phyloP scores from a whole-genome alignment of 1,284 basidiomycete species.

The Porphyrellus sp. region DNA sequence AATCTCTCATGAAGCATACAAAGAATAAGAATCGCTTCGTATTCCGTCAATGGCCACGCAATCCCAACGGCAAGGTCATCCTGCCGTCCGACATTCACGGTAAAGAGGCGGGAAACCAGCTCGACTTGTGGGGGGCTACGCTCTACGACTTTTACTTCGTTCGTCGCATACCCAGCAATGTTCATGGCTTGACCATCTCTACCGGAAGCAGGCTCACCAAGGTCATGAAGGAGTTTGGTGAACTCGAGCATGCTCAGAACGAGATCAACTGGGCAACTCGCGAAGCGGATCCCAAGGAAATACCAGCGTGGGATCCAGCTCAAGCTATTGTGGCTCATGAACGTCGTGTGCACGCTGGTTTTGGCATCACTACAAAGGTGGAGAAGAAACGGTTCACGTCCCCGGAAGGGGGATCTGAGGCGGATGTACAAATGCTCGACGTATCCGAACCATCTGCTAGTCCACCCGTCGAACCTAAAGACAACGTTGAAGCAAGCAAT shows the following conservation, averaged over 20 bases:
- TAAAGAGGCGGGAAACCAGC: conserved; percentile 35
- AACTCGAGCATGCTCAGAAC: conserved; percentile 34
- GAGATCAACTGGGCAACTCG: conserved; percentile 38
- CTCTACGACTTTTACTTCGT: conserved; percentile 43
- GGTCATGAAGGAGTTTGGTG: conserved; percentile 38
- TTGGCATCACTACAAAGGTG: neutral
- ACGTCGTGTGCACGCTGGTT: conserved; percentile 3
- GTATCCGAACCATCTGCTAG: neutral
- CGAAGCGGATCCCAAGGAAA: conserved; percentile 37
- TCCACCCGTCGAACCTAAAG: neutral
- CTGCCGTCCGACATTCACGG: conserved; percentile 9
- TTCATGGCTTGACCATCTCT: conserved; percentile 24
- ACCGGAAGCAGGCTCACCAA: conserved; percentile 40
- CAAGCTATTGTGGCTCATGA: conserved; percentile 26
- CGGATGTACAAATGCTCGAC: neutral
- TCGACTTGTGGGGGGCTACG: conserved; percentile 43
- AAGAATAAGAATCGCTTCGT: conserved; percentile 7
- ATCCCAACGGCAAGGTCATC: conserved; percentile 20
- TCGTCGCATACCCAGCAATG: conserved; percentile 23
- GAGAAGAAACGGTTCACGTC: no score
- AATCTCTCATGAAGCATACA: neutral
- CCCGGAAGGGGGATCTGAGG: neutral
- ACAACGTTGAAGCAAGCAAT: neutral
- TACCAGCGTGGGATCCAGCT: conserved; percentile 33
- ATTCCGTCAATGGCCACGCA: conserved; percentile 27